These are phyloP conservation scores for Monosporascus sp. DNA, from an alignment of 2,329 filamentous ascomycete species.

Conservation along the genomic window DNA sequence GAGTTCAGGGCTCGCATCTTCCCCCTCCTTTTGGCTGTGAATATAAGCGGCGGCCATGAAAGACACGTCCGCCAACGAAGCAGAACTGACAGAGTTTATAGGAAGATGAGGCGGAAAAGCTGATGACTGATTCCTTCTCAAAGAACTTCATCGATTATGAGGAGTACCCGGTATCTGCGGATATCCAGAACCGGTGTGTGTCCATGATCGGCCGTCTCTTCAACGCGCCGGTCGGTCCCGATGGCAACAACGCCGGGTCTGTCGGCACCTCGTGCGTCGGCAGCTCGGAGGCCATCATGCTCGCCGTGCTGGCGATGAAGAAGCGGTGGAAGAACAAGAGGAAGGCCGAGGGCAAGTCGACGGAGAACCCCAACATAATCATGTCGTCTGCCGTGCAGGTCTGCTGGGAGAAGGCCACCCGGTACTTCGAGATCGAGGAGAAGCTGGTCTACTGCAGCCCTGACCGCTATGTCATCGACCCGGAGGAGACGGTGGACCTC, in stretches of 20 bases:
- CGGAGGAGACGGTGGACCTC: slow-evolving; percentile 52
- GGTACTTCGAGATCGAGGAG: slow-evolving; percentile 92
- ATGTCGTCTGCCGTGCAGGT: slow-evolving; percentile 97
- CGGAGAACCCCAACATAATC: slow-evolving; percentile 79
- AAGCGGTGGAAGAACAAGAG: slow-evolving; percentile 86
- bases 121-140: slow-evolving; percentile 86
- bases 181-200: slow-evolving; percentile 88
- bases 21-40: slow-evolving; percentile 2
- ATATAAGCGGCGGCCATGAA: slow-evolving; percentile 1
- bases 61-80: background rate
- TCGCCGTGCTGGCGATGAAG: slow-evolving; percentile 86
- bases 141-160: slow-evolving; percentile 96
- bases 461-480: slow-evolving; percentile 59
- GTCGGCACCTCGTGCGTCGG: slow-evolving; percentile 87
- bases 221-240: slow-evolving; percentile 59
- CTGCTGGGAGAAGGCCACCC: slow-evolving; percentile 89
- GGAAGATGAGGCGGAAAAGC: slow-evolving; percentile 93
- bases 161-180: slow-evolving; percentile 74
- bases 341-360: slow-evolving; percentile 74
- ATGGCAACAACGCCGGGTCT: slow-evolving; percentile 50
- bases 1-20: slow-evolving; percentile 6
- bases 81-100: slow-evolving; percentile 26
- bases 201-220: slow-evolving; percentile 88
- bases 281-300: slow-evolving; percentile 84
- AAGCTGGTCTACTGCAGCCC: slow-evolving; percentile 64